A percentile compares a stretch with the other conserved stretches of the same genome.
phyloP scores from a whole-genome alignment of 2,329 filamentous ascomycete genomes.

The Aphanocladium album region DNA sequence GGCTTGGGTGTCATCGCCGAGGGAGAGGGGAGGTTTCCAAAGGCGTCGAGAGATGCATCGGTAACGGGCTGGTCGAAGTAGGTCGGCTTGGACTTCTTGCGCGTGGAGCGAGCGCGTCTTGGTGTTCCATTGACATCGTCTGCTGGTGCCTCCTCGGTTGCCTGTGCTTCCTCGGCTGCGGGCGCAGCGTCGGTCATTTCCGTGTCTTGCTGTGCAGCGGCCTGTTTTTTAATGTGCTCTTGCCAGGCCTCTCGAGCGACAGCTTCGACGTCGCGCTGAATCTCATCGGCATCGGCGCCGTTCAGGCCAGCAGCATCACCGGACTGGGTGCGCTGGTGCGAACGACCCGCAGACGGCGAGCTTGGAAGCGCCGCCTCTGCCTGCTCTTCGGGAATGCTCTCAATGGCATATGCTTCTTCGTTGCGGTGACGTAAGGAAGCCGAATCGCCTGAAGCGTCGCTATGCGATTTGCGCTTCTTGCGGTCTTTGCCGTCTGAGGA shows the following conservation, averaged over 20 bases:
- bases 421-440: constrained; percentile 15
- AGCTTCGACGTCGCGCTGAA: constrained; percentile 24
- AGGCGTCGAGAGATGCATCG: constrained; percentile 15
- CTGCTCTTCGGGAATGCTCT: constrained; percentile 17
- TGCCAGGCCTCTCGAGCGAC: constrained; percentile 32
- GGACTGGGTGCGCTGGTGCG: constrained; percentile 22
- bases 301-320: constrained; percentile 15
- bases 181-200: constrained; percentile 15
- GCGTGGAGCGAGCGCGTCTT: constrained; percentile 29
- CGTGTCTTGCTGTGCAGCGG: constrained; percentile 10
- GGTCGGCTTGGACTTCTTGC: constrained; percentile 46
- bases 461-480: constrained; percentile 29
- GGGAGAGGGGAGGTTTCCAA: constrained; percentile 27
- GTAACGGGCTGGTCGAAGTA: constrained; percentile 33
- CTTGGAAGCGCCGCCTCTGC: constrained; percentile 18
- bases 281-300: background rate
- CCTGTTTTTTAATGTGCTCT: constrained; percentile 27
- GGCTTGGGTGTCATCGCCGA: constrained; percentile 20
- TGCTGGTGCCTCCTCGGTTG: constrained; percentile 9
- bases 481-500: constrained; percentile 25
- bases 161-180: constrained; percentile 13
- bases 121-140: constrained; percentile 10
- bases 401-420: constrained; percentile 14
- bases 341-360: constrained; percentile 25
- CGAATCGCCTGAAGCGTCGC: constrained; percentile 16